Percentiles rank a stretch among this genome's conserved stretches.
Evolutionary conservation across 345 rosid genomes (phyloP).

Genomic region (Linum usitatissimum): DNA sequence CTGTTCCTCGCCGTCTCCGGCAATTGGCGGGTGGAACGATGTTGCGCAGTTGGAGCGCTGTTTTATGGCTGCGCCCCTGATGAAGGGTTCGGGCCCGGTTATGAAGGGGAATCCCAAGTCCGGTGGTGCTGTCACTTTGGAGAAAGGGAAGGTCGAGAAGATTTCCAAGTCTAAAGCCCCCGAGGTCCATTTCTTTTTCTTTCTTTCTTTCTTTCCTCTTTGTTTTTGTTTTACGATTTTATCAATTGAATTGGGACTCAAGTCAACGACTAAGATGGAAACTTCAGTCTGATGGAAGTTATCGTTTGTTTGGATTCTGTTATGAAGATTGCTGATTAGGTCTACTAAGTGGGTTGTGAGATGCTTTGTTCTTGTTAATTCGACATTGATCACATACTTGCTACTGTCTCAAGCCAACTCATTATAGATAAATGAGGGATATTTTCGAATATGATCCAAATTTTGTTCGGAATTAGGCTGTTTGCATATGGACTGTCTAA

Average conservation of each 20-base stretch:
- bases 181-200: constrained; percentile 35
- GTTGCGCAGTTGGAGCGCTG: constrained; percentile 51
- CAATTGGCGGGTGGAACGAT: constrained; percentile 31
- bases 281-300: not conserved
- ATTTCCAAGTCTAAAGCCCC: constrained; percentile 42
- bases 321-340: too few relatives aligned
- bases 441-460: too few relatives aligned
- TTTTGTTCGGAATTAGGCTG: not conserved
- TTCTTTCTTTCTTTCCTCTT: not conserved
- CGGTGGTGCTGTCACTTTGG: constrained; percentile 70
- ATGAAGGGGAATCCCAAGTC: constrained; percentile 74
- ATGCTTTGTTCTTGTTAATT: too few relatives aligned
- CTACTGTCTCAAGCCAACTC: too few relatives aligned
- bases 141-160: constrained; percentile 81
- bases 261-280: not conserved
- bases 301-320: not conserved
- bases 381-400: too few relatives aligned
- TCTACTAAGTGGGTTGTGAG: too few relatives aligned
- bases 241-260: not conserved
- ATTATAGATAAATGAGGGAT: too few relatives aligned
- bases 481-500: not conserved
- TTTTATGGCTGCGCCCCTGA: constrained; percentile 27
- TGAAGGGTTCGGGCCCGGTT: constrained; percentile 36
- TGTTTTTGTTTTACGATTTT: not conserved
- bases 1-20: constrained; percentile 18